Evolutionary conservation across 495 filamentous ascomycete genomes (phyloP).

Genomic region (Niebla homalea): DNA sequence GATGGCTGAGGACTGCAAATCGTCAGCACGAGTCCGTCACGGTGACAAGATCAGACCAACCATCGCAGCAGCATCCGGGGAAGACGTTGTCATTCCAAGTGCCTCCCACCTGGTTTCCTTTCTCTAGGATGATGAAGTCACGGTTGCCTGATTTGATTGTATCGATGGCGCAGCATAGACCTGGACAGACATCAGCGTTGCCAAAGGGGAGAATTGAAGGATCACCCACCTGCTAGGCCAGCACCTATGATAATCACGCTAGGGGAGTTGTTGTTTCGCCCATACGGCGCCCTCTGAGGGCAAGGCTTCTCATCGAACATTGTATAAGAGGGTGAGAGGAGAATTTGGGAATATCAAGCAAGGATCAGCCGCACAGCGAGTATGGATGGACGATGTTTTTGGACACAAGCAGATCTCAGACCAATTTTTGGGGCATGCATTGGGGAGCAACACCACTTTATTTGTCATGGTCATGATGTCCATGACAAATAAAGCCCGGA

Average conservation of each 20-base stretch:
- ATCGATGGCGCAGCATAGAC: slow-evolving; percentile 44
- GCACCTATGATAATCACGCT: slow-evolving; percentile 32
- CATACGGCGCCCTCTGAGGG: not conserved
- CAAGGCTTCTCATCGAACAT: not conserved
- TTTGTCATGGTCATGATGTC: not conserved
- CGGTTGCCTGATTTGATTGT: slow-evolving; percentile 38
- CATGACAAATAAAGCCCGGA: no score
- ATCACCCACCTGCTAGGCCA: slow-evolving; percentile 24
- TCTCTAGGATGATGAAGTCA: slow-evolving; percentile 44
- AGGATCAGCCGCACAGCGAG: not conserved
- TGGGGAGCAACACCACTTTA: no score
- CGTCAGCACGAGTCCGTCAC: not conserved
- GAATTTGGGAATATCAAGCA: no score
- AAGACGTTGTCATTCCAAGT: slow-evolving; percentile 46
- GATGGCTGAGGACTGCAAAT: slow-evolving; percentile 27
- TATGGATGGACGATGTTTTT: not conserved
- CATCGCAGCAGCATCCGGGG: slow-evolving; percentile 41
- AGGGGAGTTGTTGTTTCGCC: slow-evolving; percentile 18
- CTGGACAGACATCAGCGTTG: not conserved
- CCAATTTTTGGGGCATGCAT: no score
- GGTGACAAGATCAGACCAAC: slow-evolving; percentile 13
- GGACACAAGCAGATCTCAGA: not conserved
- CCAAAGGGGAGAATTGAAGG: no score
- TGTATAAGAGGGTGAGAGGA: not conserved
- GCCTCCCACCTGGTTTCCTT: slow-evolving; percentile 38